Percentiles rank a stretch among this genome's conserved stretches.
These are phyloP conservation scores for Solanum hybrid DNA, from an alignment of 305 asterid genomes.

Conservation along the genomic window DNA sequence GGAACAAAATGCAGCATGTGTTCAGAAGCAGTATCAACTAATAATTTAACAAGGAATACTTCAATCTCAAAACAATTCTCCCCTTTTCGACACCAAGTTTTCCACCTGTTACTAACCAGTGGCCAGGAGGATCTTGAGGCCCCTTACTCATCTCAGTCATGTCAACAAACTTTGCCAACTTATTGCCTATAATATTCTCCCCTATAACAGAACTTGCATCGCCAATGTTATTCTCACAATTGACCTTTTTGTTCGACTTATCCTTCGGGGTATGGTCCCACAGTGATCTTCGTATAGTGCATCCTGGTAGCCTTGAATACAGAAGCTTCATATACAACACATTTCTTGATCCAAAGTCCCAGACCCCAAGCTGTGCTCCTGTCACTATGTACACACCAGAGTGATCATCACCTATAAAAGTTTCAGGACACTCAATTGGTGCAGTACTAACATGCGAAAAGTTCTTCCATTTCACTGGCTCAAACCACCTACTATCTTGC, in stretches of 20 bases:
- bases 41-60: constrained; percentile 30
- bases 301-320: constrained; percentile 64
- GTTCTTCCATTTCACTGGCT: constrained; percentile 78
- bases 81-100: constrained; percentile 82
- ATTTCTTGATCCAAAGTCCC: constrained; percentile 85
- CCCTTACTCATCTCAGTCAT: constrained; percentile 65
- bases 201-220: constrained; percentile 45
- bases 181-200: constrained; percentile 38
- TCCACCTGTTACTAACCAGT: constrained; percentile 88
- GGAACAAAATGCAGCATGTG: background rate
- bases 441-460: constrained; percentile 80
- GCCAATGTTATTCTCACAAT: constrained; percentile 2
- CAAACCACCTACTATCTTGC: constrained; percentile 86
- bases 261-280: constrained; percentile 65
- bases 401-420: constrained; percentile 39
- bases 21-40: background rate
- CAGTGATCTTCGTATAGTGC: constrained; percentile 60
- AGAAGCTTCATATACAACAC: constrained; percentile 69
- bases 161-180: constrained; percentile 66
- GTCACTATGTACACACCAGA: constrained; percentile 59
- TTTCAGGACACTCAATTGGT: constrained; percentile 66
- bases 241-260: constrained; percentile 20
- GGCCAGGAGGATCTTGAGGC: constrained; percentile 66
- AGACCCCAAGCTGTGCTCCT: constrained; percentile 82
- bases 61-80: constrained; percentile 59